phyloP scores from a whole-genome alignment of 306 rosid genomes.

The Sicyos baderoa region DNA sequence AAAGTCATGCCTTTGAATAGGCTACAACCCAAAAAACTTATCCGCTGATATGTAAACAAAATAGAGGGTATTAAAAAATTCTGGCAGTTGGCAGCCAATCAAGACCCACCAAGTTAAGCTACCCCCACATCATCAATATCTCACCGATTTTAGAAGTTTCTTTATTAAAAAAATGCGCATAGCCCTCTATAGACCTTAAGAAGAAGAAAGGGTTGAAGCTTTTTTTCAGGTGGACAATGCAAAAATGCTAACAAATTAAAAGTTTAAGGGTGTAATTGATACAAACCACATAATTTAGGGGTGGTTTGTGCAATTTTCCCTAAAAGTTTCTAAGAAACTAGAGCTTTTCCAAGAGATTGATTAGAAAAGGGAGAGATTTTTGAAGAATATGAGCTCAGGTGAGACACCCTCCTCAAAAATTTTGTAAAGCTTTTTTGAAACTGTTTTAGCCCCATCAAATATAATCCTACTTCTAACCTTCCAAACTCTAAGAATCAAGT shows the following conservation, averaged over 20 bases:
- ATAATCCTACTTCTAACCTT: background rate
- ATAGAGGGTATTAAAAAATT: background rate
- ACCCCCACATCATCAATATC: background rate
- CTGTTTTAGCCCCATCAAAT: background rate
- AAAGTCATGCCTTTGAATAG: background rate
- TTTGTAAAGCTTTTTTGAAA: background rate
- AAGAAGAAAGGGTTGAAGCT: background rate
- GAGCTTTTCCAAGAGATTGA: background rate
- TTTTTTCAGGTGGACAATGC: background rate
- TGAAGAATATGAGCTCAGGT: background rate
- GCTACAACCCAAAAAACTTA: background rate
- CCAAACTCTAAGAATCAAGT: background rate
- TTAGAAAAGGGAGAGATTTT: background rate
- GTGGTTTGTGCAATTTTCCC: too few relatives aligned
- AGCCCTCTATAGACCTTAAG: too few relatives aligned
- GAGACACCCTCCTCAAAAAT: background rate
- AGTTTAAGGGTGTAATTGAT: too few relatives aligned
- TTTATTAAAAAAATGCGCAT: too few relatives aligned
- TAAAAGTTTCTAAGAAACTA: background rate
- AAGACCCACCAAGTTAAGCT: background rate
- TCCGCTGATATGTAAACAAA: background rate
- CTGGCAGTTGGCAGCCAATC: background rate
- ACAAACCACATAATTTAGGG: too few relatives aligned
- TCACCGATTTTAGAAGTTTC: background rate
- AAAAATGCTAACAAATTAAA: background rate